Base-by-base conservation (phyloP, 495 filamentous ascomycete genomes). In the Aspergillus kassunensis region DNA sequence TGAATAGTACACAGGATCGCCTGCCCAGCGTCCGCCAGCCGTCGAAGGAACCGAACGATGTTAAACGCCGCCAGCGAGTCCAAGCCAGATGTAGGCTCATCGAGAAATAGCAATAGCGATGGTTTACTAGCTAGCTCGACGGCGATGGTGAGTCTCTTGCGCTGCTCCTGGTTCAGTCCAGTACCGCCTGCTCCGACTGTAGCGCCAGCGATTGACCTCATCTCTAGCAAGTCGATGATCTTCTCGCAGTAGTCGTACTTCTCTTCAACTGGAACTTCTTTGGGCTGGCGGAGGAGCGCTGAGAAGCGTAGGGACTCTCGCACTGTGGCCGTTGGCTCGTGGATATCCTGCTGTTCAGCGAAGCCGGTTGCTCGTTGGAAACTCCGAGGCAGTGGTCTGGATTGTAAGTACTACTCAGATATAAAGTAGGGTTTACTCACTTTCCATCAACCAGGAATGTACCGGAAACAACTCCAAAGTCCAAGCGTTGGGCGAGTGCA, bases 1-100 rank as follows among this genome's bases (percentile, higher is more conserved):
- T 91, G 87, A n/a, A 92, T 90, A 0, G 88, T 92, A 59, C 84
- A 87, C 1, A 85, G 64, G 25, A 91, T 83, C 3, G 85, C 84
- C 57, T 91, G 86, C 7, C 88, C 85, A 6, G 78, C 78, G 56
- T 83, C 76, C 1, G 85, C 82, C 5, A 89, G 72, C 53, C 85
- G 84, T 4, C 81, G 71, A 37, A 89, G 69, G 42, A 88, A 84
- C 1, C 80, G 70, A 19, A 85, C 72, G 39, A 87, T 85, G 53
- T 83, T 82, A 60, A 79, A 87, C 20, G 86, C 83, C 4, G 83
- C 78, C 13, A 79, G 68, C 0, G 75, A 79, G 58, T 89, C 85
- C 15, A 89, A 76, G n/a, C 84, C 86, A 12, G 81, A 87, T 1
- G 88, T 91, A 2, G 89, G 88, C 53, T 91, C 87, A 57, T 91